A percentile compares a stretch with the other conserved stretches of the same genome.
These are phyloP conservation scores for Verticillium nubilum DNA, from an alignment of 2,329 filamentous ascomycete species.

Conservation along the genomic window DNA sequence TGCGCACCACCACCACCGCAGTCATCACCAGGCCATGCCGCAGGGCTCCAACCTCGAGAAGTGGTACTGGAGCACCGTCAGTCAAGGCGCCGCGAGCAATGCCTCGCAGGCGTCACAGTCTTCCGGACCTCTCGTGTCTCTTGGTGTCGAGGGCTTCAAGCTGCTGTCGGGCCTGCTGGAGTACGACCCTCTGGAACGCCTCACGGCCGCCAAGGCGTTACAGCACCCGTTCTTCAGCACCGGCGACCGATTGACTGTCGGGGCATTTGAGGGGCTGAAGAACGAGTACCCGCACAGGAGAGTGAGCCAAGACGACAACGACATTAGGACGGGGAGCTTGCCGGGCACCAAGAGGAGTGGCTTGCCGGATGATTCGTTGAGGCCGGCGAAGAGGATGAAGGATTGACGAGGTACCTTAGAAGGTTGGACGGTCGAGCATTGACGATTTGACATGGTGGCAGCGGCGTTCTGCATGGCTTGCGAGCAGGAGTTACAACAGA, in stretches of 20 bases:
- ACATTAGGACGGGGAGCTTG: slow-evolving; percentile 84
- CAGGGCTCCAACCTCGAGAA: slow-evolving; percentile 60
- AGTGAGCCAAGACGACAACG: slow-evolving; percentile 92
- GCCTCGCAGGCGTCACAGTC: slow-evolving; percentile 34
- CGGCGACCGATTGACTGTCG: slow-evolving; percentile 66
- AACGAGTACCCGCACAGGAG: slow-evolving; percentile 84
- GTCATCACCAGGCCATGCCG: slow-evolving; percentile 35
- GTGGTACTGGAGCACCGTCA: slow-evolving; percentile 71
- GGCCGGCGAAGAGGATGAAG: slow-evolving; percentile 58
- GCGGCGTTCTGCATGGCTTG: neutral
- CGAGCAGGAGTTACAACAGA: too few species aligned
- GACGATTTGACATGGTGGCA: neutral
- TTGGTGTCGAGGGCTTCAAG: slow-evolving; percentile 74
- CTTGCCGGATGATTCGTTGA: slow-evolving; percentile 72
- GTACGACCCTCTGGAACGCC: slow-evolving; percentile 84
- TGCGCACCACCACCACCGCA: slow-evolving; percentile 31
- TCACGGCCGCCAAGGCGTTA: slow-evolving; percentile 85
- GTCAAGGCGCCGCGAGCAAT: slow-evolving; percentile 46
- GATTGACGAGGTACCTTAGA: slow-evolving; percentile 27
- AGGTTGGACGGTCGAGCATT: neutral
- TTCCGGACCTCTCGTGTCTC: slow-evolving; percentile 44
- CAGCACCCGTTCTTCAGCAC: slow-evolving; percentile 83
- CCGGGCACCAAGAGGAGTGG: slow-evolving; percentile 89
- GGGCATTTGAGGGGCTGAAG: slow-evolving; percentile 88
- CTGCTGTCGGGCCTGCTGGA: slow-evolving; percentile 79